Base-by-base conservation (phyloP, 78 protist species). In the Tieghemostelium lacteum region DNA sequence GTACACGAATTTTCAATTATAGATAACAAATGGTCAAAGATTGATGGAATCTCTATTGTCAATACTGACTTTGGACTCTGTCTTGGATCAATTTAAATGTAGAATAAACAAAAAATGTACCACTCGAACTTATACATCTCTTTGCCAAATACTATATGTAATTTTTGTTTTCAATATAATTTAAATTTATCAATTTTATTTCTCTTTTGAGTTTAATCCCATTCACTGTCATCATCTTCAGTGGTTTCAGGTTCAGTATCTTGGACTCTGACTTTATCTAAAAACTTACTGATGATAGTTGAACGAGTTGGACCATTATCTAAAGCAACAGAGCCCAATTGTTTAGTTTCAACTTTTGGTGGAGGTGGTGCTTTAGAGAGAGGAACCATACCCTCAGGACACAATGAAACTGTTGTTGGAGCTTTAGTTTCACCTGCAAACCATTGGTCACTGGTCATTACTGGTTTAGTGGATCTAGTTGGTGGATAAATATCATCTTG, bases 401-500 rank as follows among this genome's bases (percentile, higher is more conserved):
- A 45, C 24, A 92, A 37, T 14, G 64, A 39, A 1, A 83, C 75
- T 2, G 24, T 20, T n/a, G 28, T 65, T 10, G 92, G 92, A 54
- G 80, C 86, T 22, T 54, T 42, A 55, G 72, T 62, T 20, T 37
- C 61, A 40, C 97, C 98, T 29, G 26, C 71, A 66, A 97, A 85
- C 93, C 74, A 97, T 62, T 97, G 94, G n/a, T 52, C 92, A 36
- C 95, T 96, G 45, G 94, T 77, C 67, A 96, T 66, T 22, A 83
- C 33, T 26, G 97, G 88, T 4, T 36, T 74, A 22, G 24, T 22
- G 26, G 92, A 16, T 58, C 94, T 77, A 49, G 97, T 96, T 55
- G 74, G 85, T 29, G 93, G 93, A 61, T 54, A 96, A 88, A 96
- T 85, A 63, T 96, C 97, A 37, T 80, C 93, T 70, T 96, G 97